phyloP scores from a whole-genome alignment of 129 eudicot species.

The Escallonia rubra region DNA sequence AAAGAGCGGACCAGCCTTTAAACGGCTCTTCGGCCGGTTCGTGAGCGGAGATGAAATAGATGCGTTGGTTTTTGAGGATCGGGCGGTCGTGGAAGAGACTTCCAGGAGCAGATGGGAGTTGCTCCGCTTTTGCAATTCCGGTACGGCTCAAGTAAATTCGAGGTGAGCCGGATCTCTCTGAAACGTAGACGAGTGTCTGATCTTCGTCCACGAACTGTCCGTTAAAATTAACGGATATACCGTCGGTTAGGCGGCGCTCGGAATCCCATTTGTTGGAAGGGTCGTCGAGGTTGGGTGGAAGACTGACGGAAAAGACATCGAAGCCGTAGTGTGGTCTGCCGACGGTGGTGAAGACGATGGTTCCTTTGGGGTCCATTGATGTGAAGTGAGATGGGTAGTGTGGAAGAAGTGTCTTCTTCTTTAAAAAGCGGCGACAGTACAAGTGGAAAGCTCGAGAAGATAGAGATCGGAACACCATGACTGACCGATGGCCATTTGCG shows the following conservation, averaged over 20 bases:
- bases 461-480: no score
- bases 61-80: conserved; percentile 17
- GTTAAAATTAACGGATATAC: conserved; percentile 59
- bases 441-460: no score
- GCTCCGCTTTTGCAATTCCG: conserved; percentile 9
- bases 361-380: conserved; percentile 27
- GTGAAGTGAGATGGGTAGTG: no score
- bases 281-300: conserved; percentile 21
- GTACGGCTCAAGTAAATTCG: conserved; percentile 22
- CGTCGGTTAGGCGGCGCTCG: conserved; percentile 61
- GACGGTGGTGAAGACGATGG: conserved; percentile 67
- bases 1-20: conserved; percentile 74
- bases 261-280: background rate
- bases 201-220: conserved; percentile 50
- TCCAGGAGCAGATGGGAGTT: conserved; percentile 18
- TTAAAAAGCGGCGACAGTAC: no score
- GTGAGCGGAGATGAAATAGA: conserved; percentile 69
- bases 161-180: conserved; percentile 69
- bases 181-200: conserved; percentile 41
- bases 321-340: conserved; percentile 74
- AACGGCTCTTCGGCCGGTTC: conserved; percentile 34
- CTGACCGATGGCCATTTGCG: no score
- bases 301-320: conserved; percentile 59
- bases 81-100: conserved; percentile 84
- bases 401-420: no score